Evolutionary conservation across 306 rosid genomes (phyloP), one percentile per base, ranked within the genome.

Genomic region (Casuarina equisetifolia): DNA sequence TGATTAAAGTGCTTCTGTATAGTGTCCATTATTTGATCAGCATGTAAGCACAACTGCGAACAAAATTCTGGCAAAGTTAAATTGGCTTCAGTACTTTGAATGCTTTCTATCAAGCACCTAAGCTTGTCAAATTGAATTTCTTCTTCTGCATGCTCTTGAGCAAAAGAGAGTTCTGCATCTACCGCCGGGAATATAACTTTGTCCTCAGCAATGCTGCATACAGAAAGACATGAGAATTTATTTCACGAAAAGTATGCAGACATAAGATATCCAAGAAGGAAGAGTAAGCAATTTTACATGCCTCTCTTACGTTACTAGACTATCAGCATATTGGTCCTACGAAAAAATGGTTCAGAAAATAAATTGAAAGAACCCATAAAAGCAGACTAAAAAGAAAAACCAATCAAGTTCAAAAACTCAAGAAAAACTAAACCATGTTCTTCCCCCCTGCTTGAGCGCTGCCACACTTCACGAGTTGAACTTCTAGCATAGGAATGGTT

Each of bases 201-300:
- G 75, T 80, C 83, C 70, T 80, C 83, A 54, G 83, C 83, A 68
- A 80, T 80, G 79, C 83, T 80, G 74, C 67, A 79, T 46, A 32
- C 46, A 59, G 54, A 46, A 55, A 76, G 66, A 72, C 40, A 55
- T 38, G 50, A 70, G 51, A 81, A 62, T 76, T 80, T 49, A 59
- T 44, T 69, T 50, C 76, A 63, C 70, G 62, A 74, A 74, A 62
- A 17, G 71, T 42, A 64, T 17, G 39, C 43, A 43, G 11, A 13
- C 59, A 39, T 11, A 19, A 72, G 66, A 78, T 10, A 54, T 74
- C 16, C 55, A 42, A 39, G 16, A 53, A 71, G 36, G 36, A 64
- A 67, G 57, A 62, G 32, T 25, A 70, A 35, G 69, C 39, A 39
- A 63, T 16, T 9, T 8, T 63, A 63, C 44, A 63, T 3, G 10